Evolutionary conservation across 2,329 filamentous ascomycete species (phyloP).

Genomic region (Penicillium sp.): DNA sequence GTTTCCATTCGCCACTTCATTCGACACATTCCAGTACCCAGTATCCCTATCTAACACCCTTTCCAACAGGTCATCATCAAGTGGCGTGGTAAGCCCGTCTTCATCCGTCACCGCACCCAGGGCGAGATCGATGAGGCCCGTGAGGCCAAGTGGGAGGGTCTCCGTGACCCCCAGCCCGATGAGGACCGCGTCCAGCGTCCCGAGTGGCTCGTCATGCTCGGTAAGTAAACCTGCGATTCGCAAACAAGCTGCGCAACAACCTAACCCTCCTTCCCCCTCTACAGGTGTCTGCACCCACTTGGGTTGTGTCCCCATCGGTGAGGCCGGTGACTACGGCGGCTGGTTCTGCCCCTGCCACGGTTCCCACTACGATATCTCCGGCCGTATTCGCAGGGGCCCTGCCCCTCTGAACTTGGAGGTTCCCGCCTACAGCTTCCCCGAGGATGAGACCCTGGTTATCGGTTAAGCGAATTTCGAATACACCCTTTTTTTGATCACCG

Average conservation of each 20-base stretch:
- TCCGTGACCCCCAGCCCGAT: slow-evolving; percentile 90
- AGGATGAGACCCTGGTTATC: slow-evolving; percentile 84
- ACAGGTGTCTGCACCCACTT: slow-evolving; percentile 96
- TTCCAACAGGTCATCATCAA: slow-evolving; percentile 85
- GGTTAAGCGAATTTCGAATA: slow-evolving; percentile 62
- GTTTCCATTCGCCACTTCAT: background rate
- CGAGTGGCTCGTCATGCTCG: slow-evolving; percentile 98
- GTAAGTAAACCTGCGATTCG: slow-evolving; percentile 48
- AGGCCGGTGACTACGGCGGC: slow-evolving; percentile 95
- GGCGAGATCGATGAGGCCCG: slow-evolving; percentile 95
- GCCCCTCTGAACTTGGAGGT: slow-evolving; percentile 97
- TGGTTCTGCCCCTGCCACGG: slow-evolving; percentile 99
- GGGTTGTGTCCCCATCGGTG: slow-evolving; percentile 98
- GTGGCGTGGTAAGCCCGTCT: slow-evolving; percentile 99
- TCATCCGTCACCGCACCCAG: slow-evolving; percentile 96
- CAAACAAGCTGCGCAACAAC: background rate
- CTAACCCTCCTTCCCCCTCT: slow-evolving; percentile 5
- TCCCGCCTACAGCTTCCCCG: slow-evolving; percentile 86
- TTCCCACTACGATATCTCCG: slow-evolving; percentile 99
- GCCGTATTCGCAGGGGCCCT: slow-evolving; percentile 94
- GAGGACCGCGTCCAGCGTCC: slow-evolving; percentile 94
- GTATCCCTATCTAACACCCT: slow-evolving; percentile 16
- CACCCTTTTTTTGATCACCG: slow-evolving; percentile 9
- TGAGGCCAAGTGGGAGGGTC: slow-evolving; percentile 72
- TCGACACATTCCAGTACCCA: background rate